Evolutionary conservation across 805 yeast genomes (phyloP), one percentile per base, ranked within the genome.

Genomic region (Barnettozyma californica): DNA sequence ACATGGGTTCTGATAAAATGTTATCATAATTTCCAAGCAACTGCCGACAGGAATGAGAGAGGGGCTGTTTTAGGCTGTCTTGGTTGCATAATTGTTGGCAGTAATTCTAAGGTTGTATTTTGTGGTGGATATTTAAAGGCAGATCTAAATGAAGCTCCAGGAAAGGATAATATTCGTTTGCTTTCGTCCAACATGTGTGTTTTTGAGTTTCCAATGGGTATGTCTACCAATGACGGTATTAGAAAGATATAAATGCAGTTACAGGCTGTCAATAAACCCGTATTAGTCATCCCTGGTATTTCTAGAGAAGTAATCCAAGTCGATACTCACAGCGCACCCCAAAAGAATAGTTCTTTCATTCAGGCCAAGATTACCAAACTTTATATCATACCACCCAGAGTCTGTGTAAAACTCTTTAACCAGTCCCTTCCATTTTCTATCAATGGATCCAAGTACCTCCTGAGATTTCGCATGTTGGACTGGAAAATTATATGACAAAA

Each of bases 81-180:
- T 13, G 59, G 58, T 1, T 25, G 33, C 13, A 43, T 52, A 4
- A 44, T 52, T 9, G 46, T 46, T 5, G 41, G 42, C 8, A 21
- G 43, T 7, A 51, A 54, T 21, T 52, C 59, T 7, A 55, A 48
- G 31, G 47, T 55, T 1, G 47, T 52, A 5, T 33, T 43, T 5
- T 27, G 48, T 19, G 60, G 60, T 39, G 60, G 60, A 14, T 48
- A 46, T 14, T n/a, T 55, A 2, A 41, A 46, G 18, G 44, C 56
- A n/a, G 42, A 45, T 33, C 13, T 42, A 5, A 25, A 38, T 11
- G 25, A 19, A 6, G 23, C 14, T 10, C 23, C 36, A 9, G 45
- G 41, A 13, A 11, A 34, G 20, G 35, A 27, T 3, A 26, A 35
- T 7, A 18, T 44, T 20, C 29, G 39, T n/a, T 14, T 40, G 16